Conservation (phyloP, 2,329 filamentous ascomycete species). For the Aspergillus sp. region DNA sequence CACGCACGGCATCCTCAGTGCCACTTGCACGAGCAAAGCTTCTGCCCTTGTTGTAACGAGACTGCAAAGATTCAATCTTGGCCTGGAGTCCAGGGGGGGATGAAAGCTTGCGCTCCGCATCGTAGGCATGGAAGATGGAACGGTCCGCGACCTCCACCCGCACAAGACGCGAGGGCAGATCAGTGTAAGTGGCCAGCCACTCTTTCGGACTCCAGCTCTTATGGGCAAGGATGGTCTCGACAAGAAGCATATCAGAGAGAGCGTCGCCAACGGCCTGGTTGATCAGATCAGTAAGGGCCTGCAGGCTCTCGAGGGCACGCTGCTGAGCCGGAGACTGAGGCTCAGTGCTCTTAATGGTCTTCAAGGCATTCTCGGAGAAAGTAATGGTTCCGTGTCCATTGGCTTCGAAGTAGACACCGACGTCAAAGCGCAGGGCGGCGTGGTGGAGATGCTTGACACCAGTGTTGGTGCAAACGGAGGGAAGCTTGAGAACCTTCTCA, state of each 20-base stretch:
- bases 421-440: slow-evolving; percentile 89
- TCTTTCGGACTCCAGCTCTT: slow-evolving; percentile 87
- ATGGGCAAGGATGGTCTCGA: slow-evolving; percentile 93
- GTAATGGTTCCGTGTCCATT: slow-evolving; percentile 97
- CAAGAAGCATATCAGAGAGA: slow-evolving; percentile 90
- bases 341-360: slow-evolving; percentile 73
- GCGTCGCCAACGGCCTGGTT: slow-evolving; percentile 98
- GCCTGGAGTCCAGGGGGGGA: slow-evolving; percentile 76
- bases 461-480: slow-evolving; percentile 88
- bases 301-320: slow-evolving; percentile 80
- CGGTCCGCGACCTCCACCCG: slow-evolving; percentile 87
- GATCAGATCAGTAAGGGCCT: slow-evolving; percentile 83
- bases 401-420: slow-evolving; percentile 97
- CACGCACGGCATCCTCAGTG: slow-evolving; percentile 92
- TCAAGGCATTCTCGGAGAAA: slow-evolving; percentile 81
- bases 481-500: slow-evolving; percentile 80
- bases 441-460: slow-evolving; percentile 98
- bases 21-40: slow-evolving; percentile 91
- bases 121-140: slow-evolving; percentile 84
- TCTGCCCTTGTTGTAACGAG: slow-evolving; percentile 85
- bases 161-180: slow-evolving; percentile 92
- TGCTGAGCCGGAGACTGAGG: slow-evolving; percentile 91
- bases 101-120: slow-evolving; percentile 85
- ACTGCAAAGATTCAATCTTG: slow-evolving; percentile 82
- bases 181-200: slow-evolving; percentile 89